Evolutionary conservation across 805 yeast genomes (phyloP), one percentile per base, ranked within the genome.

Genomic region (Yamadazyma endophytica): DNA sequence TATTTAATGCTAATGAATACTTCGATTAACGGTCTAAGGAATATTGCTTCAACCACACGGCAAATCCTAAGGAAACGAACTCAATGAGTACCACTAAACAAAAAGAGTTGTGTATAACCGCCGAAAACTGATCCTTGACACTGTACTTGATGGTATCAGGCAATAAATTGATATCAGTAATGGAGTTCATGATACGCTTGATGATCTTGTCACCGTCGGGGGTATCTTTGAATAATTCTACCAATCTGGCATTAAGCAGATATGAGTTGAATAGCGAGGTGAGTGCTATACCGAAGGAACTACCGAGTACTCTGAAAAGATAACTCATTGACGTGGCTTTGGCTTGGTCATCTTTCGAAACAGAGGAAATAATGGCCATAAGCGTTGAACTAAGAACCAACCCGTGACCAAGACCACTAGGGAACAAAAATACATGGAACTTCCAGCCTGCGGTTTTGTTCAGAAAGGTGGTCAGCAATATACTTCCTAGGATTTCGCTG

Each of bases 211-310:
- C 24, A 6, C 13, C 25, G 7, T 19, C 13, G 11, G 14, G 16
- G 11, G 18, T 12, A 17, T 13, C 31, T 9, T n/a, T 19, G 6
- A 28, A 21, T 9, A 14, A 20, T 9, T 14, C 8, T 5, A 7
- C 7, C 12, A 26, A 21, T 11, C 17, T 9, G 12, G n/a, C 21
- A 8, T 17, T 26, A 9, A 26, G 9, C 8, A 13, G 12, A 17
- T 26, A 26, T 7, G n/a, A 12, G 21, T 26, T 26, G 21, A 26
- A 26, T 12, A 26, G 29, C 19, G 31, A 19, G 9, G 31, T 28
- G 5, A 20, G 9, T 5, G 31, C 21, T 7, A 28, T 19, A 13
- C 31, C 31, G 14, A 19, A 28, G 11, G 24, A 14, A 13, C 31
- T 20, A 8, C 31, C 31, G 4, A 28, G 9, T 13, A 20, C 24